Base-by-base conservation (phyloP, 2,329 filamentous ascomycete species). In the Verticillium dahliae region DNA sequence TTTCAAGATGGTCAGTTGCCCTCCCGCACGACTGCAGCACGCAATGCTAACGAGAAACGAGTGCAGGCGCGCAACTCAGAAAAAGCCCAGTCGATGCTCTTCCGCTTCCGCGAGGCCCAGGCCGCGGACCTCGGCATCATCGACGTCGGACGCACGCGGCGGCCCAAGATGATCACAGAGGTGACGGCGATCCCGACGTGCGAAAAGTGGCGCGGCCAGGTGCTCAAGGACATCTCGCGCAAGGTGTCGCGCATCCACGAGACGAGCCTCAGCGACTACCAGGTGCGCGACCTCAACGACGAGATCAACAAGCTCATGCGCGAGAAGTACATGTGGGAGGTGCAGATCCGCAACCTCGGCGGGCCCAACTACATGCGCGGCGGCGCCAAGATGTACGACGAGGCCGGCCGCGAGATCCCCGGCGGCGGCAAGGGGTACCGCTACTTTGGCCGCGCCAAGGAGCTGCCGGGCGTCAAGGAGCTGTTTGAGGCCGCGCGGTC, bases 21-120 rank as follows among this genome's bases (percentile, higher is more conserved):
- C 7, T 10, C 18, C 1, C n/a, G 22, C 4, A 6, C 15, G 2
- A 52, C 18, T 4, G 18, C 39, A 10, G 10, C 27, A 31, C 2
- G n/a, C 45, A 7, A 27, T 7, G n/a, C 18, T 52, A 52, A 52
- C 45, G 9, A 14, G 27, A 31, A 31, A 31, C 5, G 27, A n/a
- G n/a, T 18, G 14, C 69, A 92, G 94, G 93, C 94, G 72, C 94
- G 94, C 73, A 97, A 98, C 77, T 94, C 91, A 56, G 94, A 98
- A 84, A 99, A 98, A 78, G 94, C 95, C 71, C 95, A 99, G 82
- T 97, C 93, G 57, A 99, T 99, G 94, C 94, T 99, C 76, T 99
- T 97, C 81, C 94, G 95, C 83, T 99, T 99, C 83, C 92, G 95
- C 75, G 95, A 96, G 72, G 91, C 94, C 70, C 95, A 98, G 85